A percentile compares a stretch with the other conserved stretches of the same genome.
Evolutionary conservation across 2,329 filamentous ascomycete species (phyloP).

Genomic region (Dothistroma septosporum): DNA sequence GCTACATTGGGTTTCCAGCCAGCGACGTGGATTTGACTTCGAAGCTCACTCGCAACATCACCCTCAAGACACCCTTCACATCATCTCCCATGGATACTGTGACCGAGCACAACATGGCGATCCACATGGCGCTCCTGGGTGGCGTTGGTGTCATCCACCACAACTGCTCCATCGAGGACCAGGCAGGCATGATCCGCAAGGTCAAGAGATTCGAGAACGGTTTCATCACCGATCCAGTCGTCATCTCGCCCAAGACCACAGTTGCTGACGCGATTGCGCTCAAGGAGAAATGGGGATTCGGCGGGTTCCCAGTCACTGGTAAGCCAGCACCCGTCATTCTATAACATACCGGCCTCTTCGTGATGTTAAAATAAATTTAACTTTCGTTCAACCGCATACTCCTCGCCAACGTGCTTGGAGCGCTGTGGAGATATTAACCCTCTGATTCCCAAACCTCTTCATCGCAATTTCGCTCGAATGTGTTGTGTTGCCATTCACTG

Average conservation of each 20-base stretch:
- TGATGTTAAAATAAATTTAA: constrained; percentile 87
- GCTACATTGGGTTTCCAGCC: constrained; percentile 97
- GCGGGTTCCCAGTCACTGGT: constrained; percentile 98
- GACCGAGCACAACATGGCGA: constrained; percentile 99
- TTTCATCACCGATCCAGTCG: constrained; percentile 93
- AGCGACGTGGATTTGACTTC: constrained; percentile 84
- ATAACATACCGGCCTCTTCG: constrained; percentile 36
- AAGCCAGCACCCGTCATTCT: constrained; percentile 42
- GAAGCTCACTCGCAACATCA: constrained; percentile 89
- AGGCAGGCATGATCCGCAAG: constrained; percentile 98
- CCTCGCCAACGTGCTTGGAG: constrained; percentile 35
- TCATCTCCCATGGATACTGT: constrained; percentile 99
- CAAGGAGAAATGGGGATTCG: constrained; percentile 98
- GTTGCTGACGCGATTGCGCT: constrained; percentile 86
- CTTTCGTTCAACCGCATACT: constrained; percentile 99
- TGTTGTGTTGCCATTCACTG: constrained; percentile 1
- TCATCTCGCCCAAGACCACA: constrained; percentile 81
- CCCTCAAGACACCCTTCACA: constrained; percentile 91
- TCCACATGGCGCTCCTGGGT: constrained; percentile 87
- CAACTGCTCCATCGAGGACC: constrained; percentile 96
- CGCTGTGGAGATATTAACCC: constrained; percentile 33
- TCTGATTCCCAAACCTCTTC: constrained; percentile 25
- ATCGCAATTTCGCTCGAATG: neutral
- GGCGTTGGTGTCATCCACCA: constrained; percentile 95
- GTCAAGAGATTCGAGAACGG: constrained; percentile 99